Evolutionary conservation across 2,329 filamentous ascomycete species (phyloP).

Genomic region (Pseudogymnoascus sp.): DNA sequence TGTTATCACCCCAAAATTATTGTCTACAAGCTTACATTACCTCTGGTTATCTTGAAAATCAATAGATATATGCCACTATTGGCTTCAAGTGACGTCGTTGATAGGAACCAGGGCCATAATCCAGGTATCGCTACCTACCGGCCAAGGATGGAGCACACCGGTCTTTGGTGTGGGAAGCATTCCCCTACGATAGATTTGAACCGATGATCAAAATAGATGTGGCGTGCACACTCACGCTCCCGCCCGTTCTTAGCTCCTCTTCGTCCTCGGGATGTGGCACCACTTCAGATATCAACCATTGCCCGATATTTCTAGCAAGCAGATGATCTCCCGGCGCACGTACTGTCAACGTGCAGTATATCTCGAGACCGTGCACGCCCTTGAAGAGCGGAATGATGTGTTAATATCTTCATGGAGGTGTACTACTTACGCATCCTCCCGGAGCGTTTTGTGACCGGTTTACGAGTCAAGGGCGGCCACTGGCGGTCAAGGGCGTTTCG

Average conservation of each 20-base stretch:
- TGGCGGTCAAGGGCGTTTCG: not conserved
- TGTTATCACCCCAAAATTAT: not conserved
- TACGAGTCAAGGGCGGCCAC: not conserved
- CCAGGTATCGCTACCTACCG: not conserved
- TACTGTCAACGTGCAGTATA: not conserved
- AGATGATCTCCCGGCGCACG: slow-evolving; percentile 10
- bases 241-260: not conserved
- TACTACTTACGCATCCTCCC: not conserved
- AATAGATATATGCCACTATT: not conserved
- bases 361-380: not conserved
- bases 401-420: slow-evolving; percentile 1
- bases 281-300: not conserved
- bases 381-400: slow-evolving; percentile 1
- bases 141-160: not conserved
- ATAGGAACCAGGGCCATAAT: not conserved
- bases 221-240: slow-evolving; percentile 3
- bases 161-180: not conserved
- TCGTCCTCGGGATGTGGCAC: not conserved
- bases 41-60: not conserved
- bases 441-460: not conserved
- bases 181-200: not conserved
- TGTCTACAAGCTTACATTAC: not conserved
- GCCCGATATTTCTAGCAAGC: slow-evolving; percentile 1
- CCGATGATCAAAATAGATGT: slow-evolving; percentile 7
- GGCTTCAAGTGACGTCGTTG: not conserved